phyloP scores from a whole-genome alignment of 208 protist genomes.

The Angomonas deanei region DNA sequence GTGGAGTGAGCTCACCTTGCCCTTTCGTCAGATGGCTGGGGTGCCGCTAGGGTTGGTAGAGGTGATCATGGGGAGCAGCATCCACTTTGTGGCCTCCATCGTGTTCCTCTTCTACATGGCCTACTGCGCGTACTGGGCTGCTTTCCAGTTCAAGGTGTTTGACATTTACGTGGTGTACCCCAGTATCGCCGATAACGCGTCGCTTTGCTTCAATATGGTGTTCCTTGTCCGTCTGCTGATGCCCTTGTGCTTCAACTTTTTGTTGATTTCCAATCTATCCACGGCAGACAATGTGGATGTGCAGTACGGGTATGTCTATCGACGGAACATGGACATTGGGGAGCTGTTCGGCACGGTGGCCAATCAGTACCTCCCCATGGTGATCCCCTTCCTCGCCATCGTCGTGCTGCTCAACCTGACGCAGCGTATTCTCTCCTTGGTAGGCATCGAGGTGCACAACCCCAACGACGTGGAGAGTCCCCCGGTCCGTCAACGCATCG shows the following conservation, averaged over 20 bases:
- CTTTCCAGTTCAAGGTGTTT: constrained; percentile 88
- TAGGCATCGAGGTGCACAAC: constrained; percentile 80
- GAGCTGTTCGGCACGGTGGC: constrained; percentile 66
- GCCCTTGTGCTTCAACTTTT: constrained; percentile 90
- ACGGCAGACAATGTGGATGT: constrained; percentile 54
- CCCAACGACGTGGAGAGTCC: constrained; percentile 61
- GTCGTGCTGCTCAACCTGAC: constrained; percentile 69
- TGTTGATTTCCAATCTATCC: constrained; percentile 71
- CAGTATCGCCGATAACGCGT: constrained; percentile 80
- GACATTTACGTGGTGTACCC: constrained; percentile 88
- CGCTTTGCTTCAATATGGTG: constrained; percentile 84
- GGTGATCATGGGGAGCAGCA: constrained; percentile 55
- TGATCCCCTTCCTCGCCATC: constrained; percentile 79
- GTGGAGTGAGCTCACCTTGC: constrained; percentile 81
- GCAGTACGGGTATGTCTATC: constrained; percentile 83
- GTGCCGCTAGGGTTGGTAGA: constrained; percentile 68
- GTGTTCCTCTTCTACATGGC: constrained; percentile 90
- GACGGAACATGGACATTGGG: constrained; percentile 84
- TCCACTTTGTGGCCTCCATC: constrained; percentile 76
- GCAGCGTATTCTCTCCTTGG: constrained; percentile 45
- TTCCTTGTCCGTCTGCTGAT: constrained; percentile 89
- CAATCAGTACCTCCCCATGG: constrained; percentile 81
- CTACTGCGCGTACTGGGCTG: constrained; percentile 86
- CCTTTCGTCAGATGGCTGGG: constrained; percentile 43
- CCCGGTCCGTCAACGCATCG: constrained; percentile 74